Percentiles rank a stretch among this genome's conserved stretches.
These are phyloP conservation scores for Populus simonii DNA, from an alignment of 345 rosid genomes.

Conservation along the genomic window DNA sequence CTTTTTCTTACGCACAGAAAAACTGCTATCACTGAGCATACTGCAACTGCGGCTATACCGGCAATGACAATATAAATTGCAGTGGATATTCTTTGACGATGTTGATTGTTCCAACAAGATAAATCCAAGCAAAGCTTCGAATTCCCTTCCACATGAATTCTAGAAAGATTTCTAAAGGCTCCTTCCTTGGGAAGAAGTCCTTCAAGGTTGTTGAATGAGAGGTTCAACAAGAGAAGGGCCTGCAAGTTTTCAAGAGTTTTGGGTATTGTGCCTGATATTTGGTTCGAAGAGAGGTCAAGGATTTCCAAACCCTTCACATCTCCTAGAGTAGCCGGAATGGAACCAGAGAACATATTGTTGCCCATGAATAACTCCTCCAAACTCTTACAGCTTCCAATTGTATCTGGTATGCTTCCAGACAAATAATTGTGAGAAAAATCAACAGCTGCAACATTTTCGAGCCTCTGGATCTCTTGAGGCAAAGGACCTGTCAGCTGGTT, in stretches of 20 bases:
- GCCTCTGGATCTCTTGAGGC: slow-evolving; percentile 31
- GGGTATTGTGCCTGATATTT: slow-evolving; percentile 48
- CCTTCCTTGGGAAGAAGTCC: slow-evolving; percentile 36
- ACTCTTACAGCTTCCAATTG: slow-evolving; percentile 40
- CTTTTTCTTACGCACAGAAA: slow-evolving; percentile 24
- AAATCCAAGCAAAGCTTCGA: slow-evolving; percentile 28
- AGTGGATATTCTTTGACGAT: slow-evolving; percentile 9
- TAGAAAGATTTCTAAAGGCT: slow-evolving; percentile 29
- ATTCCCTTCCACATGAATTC: slow-evolving; percentile 19
- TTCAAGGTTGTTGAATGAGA: slow-evolving; percentile 46
- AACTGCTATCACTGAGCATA: slow-evolving; percentile 12
- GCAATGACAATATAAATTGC: slow-evolving; percentile 18
- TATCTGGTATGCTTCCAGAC: slow-evolving; percentile 38
- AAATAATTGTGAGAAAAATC: slow-evolving; percentile 45
- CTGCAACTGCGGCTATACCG: slow-evolving; percentile 4
- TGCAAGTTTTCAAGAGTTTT: slow-evolving; percentile 23
- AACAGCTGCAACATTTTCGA: slow-evolving; percentile 33
- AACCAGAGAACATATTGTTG: slow-evolving; percentile 35
- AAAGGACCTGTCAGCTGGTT: slow-evolving; percentile 41
- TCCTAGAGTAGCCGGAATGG: slow-evolving; percentile 31
- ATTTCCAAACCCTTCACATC: slow-evolving; percentile 41
- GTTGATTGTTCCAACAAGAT: slow-evolving; percentile 14
- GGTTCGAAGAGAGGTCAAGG: slow-evolving; percentile 47
- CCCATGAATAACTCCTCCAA: slow-evolving; percentile 46
- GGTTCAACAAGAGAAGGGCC: slow-evolving; percentile 43